Conservation (phyloP, 2,329 filamentous ascomycete genomes). For the Botrytis tulipae region DNA sequence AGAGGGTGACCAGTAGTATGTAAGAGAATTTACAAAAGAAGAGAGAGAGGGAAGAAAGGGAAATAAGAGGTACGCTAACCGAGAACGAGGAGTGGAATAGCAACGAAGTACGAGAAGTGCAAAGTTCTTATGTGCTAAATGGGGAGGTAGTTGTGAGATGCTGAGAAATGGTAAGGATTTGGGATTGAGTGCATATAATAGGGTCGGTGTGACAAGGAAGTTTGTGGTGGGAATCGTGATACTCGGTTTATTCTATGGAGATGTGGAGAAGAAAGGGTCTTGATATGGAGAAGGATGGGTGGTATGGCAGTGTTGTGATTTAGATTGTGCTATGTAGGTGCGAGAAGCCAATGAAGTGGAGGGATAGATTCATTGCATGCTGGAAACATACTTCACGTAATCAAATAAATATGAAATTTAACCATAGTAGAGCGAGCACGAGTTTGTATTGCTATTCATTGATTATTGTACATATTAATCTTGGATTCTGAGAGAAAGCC, state of each 20-base stretch:
- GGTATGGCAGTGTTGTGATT: background rate
- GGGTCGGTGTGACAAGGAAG: fast-evolving
- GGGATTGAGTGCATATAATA: fast-evolving
- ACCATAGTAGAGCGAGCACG: too few relatives aligned
- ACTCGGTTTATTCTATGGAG: background rate
- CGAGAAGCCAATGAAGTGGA: background rate
- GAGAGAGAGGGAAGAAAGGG: background rate
- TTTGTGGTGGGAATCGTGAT: background rate
- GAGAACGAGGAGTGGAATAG: background rate
- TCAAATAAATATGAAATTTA: too few relatives aligned
- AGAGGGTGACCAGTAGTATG: background rate
- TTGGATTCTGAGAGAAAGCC: background rate
- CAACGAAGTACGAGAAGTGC: background rate
- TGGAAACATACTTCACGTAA: too few relatives aligned
- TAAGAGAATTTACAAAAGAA: fast-evolving
- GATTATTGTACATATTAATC: background rate
- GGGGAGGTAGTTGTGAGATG: too few relatives aligned
- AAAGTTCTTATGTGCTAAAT: background rate
- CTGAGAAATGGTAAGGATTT: fast-evolving
- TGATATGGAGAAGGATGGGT: background rate
- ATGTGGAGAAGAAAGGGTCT: too few relatives aligned
- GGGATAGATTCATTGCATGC: background rate
- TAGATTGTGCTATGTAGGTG: background rate
- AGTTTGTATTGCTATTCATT: background rate
- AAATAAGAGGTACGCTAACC: background rate